Conservation (phyloP, 768 basidiomycete species). For the Mycena rosella region DNA sequence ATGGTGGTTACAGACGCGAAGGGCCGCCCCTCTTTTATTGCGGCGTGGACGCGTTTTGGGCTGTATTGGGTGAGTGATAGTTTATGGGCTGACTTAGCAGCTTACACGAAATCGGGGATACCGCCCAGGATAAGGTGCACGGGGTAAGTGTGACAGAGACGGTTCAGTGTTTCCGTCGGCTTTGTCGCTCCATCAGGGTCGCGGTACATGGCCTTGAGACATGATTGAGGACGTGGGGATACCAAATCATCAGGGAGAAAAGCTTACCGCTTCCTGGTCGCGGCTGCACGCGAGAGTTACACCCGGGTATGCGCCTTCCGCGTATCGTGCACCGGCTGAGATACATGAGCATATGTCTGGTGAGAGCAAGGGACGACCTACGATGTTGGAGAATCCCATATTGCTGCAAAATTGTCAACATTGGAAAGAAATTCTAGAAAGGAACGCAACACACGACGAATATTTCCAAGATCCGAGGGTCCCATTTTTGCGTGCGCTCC, state of each 20-base stretch:
- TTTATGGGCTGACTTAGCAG: too few relatives aligned
- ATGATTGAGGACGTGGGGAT: background rate
- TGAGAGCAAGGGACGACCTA: slow-evolving; percentile 39
- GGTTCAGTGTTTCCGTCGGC: slow-evolving; percentile 63
- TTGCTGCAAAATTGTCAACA: slow-evolving; percentile 47
- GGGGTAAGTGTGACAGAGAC: slow-evolving; percentile 54
- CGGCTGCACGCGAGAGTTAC: slow-evolving; percentile 70
- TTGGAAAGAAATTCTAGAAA: background rate
- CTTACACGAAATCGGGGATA: slow-evolving; percentile 67
- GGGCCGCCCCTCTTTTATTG: slow-evolving; percentile 48
- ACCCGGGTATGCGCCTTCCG: slow-evolving; percentile 49
- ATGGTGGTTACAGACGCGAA: slow-evolving; percentile 50
- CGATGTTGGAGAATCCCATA: slow-evolving; percentile 59
- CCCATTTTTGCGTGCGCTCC: slow-evolving; percentile 60
- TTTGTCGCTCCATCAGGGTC: slow-evolving; percentile 67
- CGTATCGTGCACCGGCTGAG: slow-evolving; percentile 29
- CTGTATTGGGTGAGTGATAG: slow-evolving; percentile 36
- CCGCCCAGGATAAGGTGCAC: slow-evolving; percentile 68
- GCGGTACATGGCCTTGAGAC: slow-evolving; percentile 69
- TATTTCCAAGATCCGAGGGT: slow-evolving; percentile 61
- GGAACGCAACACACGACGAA: slow-evolving; percentile 61
- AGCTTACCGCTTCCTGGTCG: slow-evolving; percentile 71
- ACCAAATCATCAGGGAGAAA: too few relatives aligned
- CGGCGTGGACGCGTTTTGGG: slow-evolving; percentile 51
- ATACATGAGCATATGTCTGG: background rate